Percentiles rank a stretch among this genome's conserved stretches.
phyloP scores from a whole-genome alignment of 345 rosid genomes.

The Stellera chamaejasme region DNA sequence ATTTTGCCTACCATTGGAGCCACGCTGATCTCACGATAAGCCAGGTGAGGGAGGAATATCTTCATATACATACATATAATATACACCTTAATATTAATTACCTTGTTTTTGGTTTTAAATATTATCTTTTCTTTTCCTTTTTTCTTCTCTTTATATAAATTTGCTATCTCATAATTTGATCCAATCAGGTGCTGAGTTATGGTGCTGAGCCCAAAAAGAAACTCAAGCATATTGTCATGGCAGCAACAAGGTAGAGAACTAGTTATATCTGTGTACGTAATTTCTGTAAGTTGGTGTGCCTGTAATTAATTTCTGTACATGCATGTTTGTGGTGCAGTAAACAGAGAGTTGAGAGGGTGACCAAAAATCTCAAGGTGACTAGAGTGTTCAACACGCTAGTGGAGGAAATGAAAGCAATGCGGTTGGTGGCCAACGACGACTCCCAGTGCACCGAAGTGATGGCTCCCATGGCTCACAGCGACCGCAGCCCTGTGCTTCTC shows the following conservation, averaged over 20 bases:
- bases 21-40: constrained; percentile 65
- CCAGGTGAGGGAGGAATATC: constrained; percentile 68
- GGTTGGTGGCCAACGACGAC: constrained; percentile 43
- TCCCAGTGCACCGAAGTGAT: constrained; percentile 67
- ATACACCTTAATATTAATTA: too few relatives aligned
- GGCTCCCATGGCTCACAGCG: constrained; percentile 80
- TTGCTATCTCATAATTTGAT: constrained; percentile 3
- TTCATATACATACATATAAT: background rate
- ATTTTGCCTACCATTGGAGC: constrained; percentile 84
- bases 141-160: background rate
- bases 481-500: constrained; percentile 84
- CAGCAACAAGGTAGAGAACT: constrained; percentile 62
- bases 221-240: constrained; percentile 72
- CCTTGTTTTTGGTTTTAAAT: too few relatives aligned
- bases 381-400: constrained; percentile 68
- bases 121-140: background rate
- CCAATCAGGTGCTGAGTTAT: constrained; percentile 46
- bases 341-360: constrained; percentile 77
- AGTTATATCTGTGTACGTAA: too few relatives aligned
- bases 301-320: background rate
- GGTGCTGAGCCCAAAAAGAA: constrained; percentile 66
- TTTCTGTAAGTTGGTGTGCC: background rate
- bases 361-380: constrained; percentile 71
- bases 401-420: constrained; percentile 90
- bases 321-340: constrained; percentile 31